Percentiles rank a stretch among this genome's conserved stretches.
phyloP scores from a whole-genome alignment of 2,329 filamentous ascomycete species.

The Dactylonectria estremocensis region DNA sequence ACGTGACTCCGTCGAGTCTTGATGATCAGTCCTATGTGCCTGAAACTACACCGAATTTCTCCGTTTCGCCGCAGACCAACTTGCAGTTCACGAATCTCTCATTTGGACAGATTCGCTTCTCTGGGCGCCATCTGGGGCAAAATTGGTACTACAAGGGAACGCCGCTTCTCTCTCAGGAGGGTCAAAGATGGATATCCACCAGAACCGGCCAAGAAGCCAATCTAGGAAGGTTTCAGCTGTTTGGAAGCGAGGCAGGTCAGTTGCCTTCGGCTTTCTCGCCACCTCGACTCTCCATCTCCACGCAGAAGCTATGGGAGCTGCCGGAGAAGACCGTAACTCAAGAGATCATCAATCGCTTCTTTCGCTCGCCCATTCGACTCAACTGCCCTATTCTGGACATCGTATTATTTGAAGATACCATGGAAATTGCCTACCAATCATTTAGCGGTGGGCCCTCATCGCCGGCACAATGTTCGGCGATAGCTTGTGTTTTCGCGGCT shows the following conservation, averaged over 20 bases:
- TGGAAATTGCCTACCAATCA: constrained; percentile 61
- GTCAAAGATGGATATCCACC: background rate
- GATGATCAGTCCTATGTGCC: background rate
- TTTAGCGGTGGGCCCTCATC: constrained; percentile 32
- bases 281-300: constrained; percentile 13
- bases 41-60: background rate
- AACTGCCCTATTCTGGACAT: constrained; percentile 66
- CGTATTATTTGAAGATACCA: constrained; percentile 62
- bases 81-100: constrained; percentile 2
- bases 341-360: constrained; percentile 42
- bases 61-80: background rate
- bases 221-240: background rate
- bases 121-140: constrained; percentile 13
- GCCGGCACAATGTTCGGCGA: constrained; percentile 53
- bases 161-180: background rate
- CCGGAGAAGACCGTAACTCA: constrained; percentile 49
- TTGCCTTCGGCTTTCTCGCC: constrained; percentile 15
- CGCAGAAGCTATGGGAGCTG: constrained; percentile 33
- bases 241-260: background rate
- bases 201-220: background rate
- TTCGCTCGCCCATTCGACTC: constrained; percentile 55
- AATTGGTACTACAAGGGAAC: background rate
- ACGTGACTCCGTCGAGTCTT: background rate
- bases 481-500: constrained; percentile 66
- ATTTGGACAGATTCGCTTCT: constrained; percentile 23